phyloP scores from a whole-genome alignment of 495 filamentous ascomycete species.

The Pyronema omphalodes region DNA sequence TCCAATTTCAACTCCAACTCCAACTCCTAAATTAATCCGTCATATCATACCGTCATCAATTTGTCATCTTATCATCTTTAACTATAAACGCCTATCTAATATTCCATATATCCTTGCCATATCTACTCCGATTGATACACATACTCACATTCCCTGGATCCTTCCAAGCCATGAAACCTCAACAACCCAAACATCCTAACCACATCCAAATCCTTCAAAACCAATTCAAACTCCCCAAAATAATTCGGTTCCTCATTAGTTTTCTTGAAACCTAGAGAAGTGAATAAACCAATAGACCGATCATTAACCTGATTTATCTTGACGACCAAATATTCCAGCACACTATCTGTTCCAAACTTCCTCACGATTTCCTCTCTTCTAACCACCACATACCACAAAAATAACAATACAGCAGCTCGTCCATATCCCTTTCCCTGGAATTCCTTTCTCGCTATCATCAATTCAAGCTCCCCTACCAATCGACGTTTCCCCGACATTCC shows the following conservation, averaged over 20 bases:
- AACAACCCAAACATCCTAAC: slow-evolving; percentile 18
- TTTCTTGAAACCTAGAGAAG: slow-evolving; percentile 37
- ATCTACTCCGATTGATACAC: slow-evolving; percentile 1
- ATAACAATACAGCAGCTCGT: slow-evolving; percentile 41
- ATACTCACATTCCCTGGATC: slow-evolving; percentile 30
- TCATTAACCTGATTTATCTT: slow-evolving; percentile 42
- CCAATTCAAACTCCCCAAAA: slow-evolving; percentile 48
- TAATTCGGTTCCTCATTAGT: slow-evolving; percentile 36
- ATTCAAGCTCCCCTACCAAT: slow-evolving; percentile 57
- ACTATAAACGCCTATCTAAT: too few species aligned
- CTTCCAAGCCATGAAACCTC: slow-evolving; percentile 24
- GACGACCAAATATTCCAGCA: slow-evolving; percentile 29
- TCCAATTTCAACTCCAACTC: too few species aligned
- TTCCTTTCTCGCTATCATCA: slow-evolving; percentile 58
- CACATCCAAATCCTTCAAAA: slow-evolving; percentile 24
- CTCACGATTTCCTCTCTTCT: slow-evolving; percentile 34
- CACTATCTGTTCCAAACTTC: slow-evolving; percentile 26
- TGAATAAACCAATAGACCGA: slow-evolving; percentile 41
- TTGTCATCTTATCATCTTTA: too few species aligned
- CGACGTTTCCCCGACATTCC: slow-evolving; percentile 27
- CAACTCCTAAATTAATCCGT: too few species aligned
- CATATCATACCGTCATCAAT: too few species aligned
- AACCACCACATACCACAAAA: slow-evolving; percentile 43
- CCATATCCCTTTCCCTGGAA: slow-evolving; percentile 49
- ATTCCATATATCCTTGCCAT: not conserved